Conservation (phyloP, 441 rosid genomes). For the Breynia disticha region DNA sequence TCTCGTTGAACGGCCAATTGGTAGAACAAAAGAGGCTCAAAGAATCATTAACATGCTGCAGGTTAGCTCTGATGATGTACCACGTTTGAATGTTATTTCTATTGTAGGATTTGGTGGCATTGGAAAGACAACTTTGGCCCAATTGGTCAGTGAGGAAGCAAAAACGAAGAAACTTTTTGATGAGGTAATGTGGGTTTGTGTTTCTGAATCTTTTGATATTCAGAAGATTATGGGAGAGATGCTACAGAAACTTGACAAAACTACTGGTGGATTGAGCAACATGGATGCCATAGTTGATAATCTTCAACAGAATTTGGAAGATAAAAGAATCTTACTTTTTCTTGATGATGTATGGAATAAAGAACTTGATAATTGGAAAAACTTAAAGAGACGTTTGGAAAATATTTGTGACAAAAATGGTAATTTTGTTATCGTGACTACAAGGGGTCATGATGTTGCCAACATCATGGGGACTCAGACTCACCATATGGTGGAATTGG, state of each 20-base stretch:
- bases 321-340: neutral
- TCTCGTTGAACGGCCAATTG: neutral
- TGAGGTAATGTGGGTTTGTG: neutral
- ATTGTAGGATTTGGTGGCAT: neutral
- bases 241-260: neutral
- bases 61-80: too few relatives aligned
- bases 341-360: neutral
- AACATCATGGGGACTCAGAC: too few relatives aligned
- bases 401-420: neutral
- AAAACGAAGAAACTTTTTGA: neutral
- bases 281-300: neutral
- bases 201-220: neutral
- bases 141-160: neutral
- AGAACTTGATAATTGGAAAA: neutral
- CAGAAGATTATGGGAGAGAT: neutral
- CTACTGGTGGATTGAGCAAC: neutral
- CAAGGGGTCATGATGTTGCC: too few relatives aligned
- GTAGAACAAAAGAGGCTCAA: neutral
- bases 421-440: too few relatives aligned
- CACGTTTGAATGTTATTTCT: neutral
- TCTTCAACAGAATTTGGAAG: neutral
- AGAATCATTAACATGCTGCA: neutral
- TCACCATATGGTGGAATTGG: too few relatives aligned
- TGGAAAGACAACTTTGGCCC: neutral
- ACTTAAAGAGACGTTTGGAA: neutral